A percentile compares a stretch with the other conserved stretches of the same genome.
Conservation (phyloP, 108 stramenopile genomes). For the Chaetoceros muelleri region DNA sequence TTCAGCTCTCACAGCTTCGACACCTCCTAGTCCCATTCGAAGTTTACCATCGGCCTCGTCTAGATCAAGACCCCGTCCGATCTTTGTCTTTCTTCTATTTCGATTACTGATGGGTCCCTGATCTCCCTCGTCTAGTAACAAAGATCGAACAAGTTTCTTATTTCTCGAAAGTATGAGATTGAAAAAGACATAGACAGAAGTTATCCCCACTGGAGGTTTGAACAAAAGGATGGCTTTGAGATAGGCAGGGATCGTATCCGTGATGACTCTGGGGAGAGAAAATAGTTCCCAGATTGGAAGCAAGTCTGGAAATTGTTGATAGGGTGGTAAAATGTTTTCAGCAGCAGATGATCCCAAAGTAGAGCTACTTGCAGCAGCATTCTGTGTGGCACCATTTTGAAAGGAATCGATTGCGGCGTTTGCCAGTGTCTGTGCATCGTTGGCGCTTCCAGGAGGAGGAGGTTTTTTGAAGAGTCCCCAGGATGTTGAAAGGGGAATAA, state of each 20-base stretch:
- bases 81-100: background rate
- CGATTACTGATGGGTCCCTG: background rate
- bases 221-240: constrained; percentile 21
- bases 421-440: no score
- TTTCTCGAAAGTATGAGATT: constrained; percentile 17
- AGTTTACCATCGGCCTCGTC: constrained; percentile 22
- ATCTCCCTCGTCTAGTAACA: constrained; percentile 9
- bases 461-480: background rate
- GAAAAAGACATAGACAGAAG: constrained; percentile 20
- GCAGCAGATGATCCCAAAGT: no score
- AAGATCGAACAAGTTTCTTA: constrained; percentile 23
- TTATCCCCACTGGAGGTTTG: constrained; percentile 68
- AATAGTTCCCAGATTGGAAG: no score
- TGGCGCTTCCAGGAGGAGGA: background rate
- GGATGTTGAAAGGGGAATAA: background rate
- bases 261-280: no score
- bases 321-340: no score
- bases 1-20: constrained; percentile 6
- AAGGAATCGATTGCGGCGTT: no score
- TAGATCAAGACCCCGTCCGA: constrained; percentile 28
- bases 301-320: no score
- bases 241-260: no score
- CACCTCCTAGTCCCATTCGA: background rate
- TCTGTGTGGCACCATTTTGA: no score
- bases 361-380: no score